phyloP scores from a whole-genome alignment of 2,329 filamentous ascomycete species.

The Stachybotrys elegans region DNA sequence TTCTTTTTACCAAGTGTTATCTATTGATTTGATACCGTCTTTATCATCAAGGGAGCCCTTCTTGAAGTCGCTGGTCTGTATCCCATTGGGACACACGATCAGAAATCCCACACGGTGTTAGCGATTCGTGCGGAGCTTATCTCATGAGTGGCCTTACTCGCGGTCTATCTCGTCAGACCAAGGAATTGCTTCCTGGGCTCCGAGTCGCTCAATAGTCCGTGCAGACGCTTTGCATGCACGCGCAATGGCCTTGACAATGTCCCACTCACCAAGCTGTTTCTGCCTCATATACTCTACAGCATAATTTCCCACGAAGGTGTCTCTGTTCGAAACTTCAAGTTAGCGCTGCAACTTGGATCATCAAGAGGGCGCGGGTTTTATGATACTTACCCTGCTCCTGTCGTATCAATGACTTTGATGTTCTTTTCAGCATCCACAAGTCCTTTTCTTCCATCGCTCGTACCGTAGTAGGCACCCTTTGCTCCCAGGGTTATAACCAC shows the following conservation, averaged over 20 bases:
- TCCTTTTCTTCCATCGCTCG: slow-evolving; percentile 1
- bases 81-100: no score
- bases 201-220: not conserved
- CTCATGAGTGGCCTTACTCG: not conserved
- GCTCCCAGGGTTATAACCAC: not conserved
- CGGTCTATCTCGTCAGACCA: not conserved
- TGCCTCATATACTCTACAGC: not conserved
- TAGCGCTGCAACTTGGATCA: not conserved
- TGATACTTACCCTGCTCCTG: not conserved
- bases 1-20: no score
- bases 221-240: not conserved
- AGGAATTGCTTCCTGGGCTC: not conserved
- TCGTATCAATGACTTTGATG: not conserved
- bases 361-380: not conserved
- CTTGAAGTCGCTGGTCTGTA: no score
- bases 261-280: not conserved
- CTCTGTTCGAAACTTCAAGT: not conserved
- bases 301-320: not conserved
- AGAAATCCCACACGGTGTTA: no score
- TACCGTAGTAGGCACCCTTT: not conserved
- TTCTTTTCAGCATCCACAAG: not conserved
- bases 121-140: not conserved
- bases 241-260: not conserved
- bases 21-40: no score
- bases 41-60: no score